Conservation (phyloP, 148 eudicot genomes). For the Suaeda aralocaspica region DNA sequence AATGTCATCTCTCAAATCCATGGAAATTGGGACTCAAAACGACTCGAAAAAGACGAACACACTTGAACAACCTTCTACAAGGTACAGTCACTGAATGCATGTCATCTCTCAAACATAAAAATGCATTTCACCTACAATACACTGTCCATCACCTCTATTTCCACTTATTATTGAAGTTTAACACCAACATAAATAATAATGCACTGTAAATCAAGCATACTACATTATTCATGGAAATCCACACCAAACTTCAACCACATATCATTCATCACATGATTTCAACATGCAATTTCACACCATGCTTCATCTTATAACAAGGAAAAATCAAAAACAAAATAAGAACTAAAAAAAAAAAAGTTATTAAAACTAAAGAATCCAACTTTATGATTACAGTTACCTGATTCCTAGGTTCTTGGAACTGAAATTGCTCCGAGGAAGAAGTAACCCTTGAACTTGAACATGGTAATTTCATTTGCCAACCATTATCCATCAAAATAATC, state of each 20-base stretch:
- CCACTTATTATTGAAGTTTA: background rate
- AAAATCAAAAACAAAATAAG: too few relatives aligned
- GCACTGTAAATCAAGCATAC: background rate
- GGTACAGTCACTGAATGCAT: background rate
- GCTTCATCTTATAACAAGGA: too few relatives aligned
- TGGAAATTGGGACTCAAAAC: background rate
- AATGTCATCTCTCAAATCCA: background rate
- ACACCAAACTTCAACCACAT: background rate
- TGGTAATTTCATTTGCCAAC: constrained; percentile 39
- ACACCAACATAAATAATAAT: too few relatives aligned
- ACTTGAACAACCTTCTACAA: background rate
- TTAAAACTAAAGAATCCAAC: background rate
- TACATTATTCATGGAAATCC: background rate
- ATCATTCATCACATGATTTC: background rate
- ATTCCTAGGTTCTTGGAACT: constrained; percentile 26
- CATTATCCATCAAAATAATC: constrained; percentile 27
- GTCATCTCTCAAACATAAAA: background rate
- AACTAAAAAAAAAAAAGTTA: background rate
- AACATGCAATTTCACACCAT: too few relatives aligned
- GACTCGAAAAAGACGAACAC: background rate
- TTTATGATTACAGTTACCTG: constrained; percentile 25
- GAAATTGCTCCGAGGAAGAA: constrained; percentile 23
- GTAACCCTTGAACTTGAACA: constrained; percentile 21
- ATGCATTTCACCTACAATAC: background rate
- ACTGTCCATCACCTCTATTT: background rate